Percentiles rank a stretch among this genome's conserved stretches.
phyloP scores from a whole-genome alignment of 176 grass and related monocot genomes.

The Carex scoparia region DNA sequence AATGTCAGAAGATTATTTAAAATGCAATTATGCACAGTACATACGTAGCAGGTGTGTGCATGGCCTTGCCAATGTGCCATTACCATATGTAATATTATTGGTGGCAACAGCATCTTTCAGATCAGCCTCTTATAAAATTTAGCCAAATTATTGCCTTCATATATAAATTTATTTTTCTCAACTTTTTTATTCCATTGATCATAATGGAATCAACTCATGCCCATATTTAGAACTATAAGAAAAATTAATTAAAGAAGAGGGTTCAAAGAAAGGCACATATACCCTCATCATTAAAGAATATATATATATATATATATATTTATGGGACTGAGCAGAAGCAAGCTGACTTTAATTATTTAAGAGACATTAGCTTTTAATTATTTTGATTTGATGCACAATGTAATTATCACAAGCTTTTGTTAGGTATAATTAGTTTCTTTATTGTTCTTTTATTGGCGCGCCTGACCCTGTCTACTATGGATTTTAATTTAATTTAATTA shows the following conservation, averaged over 20 bases:
- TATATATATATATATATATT: too few species aligned
- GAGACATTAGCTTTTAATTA: not conserved
- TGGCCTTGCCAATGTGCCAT: too few species aligned
- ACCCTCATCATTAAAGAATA: not conserved
- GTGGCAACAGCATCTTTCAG: not conserved
- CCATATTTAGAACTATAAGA: not conserved
- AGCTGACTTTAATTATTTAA: not conserved
- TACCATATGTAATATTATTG: not conserved
- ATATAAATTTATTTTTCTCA: not conserved
- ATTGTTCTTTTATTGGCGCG: not conserved
- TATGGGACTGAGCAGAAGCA: not conserved
- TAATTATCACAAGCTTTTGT: not conserved
- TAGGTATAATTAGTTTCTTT: not conserved
- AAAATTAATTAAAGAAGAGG: not conserved
- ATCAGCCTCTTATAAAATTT: not conserved
- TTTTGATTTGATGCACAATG: not conserved
- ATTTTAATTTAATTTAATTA: not conserved
- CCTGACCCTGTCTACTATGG: not conserved
- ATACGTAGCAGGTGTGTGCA: too few species aligned
- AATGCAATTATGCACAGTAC: too few species aligned
- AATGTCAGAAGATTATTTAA: too few species aligned
- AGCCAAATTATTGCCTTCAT: not conserved
- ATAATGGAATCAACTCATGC: not conserved
- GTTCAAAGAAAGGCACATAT: not conserved
- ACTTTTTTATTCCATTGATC: not conserved